phyloP scores from a whole-genome alignment of 345 rosid species.

The Eutrema heterophyllum region DNA sequence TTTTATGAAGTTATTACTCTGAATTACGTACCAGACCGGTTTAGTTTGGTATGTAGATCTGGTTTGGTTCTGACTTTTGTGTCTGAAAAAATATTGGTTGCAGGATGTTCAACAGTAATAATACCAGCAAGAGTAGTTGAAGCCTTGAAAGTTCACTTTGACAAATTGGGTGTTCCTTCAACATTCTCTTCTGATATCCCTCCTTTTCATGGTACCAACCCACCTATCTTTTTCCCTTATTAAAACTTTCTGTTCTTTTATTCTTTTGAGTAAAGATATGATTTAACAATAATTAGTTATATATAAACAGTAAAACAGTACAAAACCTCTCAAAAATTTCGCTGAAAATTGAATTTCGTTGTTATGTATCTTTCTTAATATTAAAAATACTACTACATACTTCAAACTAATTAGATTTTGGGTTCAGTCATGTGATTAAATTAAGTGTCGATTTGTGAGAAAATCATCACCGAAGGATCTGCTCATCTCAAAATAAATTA shows the following conservation, averaged over 20 bases:
- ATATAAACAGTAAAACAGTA: not conserved
- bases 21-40: not conserved
- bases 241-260: not conserved
- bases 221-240: not conserved
- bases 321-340: not conserved
- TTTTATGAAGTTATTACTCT: not conserved
- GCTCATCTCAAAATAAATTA: not conserved
- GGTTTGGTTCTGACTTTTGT: conserved; percentile 6
- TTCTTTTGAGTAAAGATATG: conserved; percentile 1
- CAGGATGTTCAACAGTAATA: conserved; percentile 73
- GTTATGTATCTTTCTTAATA: not conserved
- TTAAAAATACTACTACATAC: not conserved
- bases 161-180: conserved; percentile 56
- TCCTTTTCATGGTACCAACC: conserved; percentile 43
- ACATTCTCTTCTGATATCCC: conserved; percentile 36
- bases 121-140: conserved; percentile 86
- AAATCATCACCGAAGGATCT: not conserved
- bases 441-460: not conserved
- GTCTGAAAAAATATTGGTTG: conserved; percentile 3
- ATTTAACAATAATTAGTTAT: not conserved
- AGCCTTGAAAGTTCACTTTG: conserved; percentile 68
- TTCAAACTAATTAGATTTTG: not conserved
- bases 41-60: not conserved
- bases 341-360: not conserved
- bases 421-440: not conserved